Base-by-base conservation (phyloP, 2,329 filamentous ascomycete species). In the Leptographium radiaticola region DNA sequence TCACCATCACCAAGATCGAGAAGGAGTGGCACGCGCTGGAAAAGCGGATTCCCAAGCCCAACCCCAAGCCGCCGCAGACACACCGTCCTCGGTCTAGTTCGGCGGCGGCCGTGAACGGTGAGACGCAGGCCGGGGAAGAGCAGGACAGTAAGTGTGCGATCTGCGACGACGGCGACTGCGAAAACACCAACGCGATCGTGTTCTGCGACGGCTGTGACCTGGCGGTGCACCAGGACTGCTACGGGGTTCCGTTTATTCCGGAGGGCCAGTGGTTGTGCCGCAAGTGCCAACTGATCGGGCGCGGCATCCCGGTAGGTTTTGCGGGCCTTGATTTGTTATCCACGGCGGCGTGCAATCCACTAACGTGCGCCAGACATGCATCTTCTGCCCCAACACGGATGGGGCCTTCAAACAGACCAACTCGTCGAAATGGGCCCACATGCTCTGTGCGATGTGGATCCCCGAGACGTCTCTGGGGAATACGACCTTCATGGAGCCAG, bases 331-430 rank as follows among this genome's bases (percentile, higher is more conserved):
- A 38, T 10, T 45, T 18, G 48, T 33, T 33, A n/a, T 25, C 34
- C 33, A 38, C 31, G 30, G 6, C n/a, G 30, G 25, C 18, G 43
- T 38, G 38, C 36, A 13, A 25, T 44, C 42, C 42, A 44, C 45
- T 55, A 36, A 55, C 51, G 13, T 6, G 6, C 16, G 4, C 4
- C 53, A 85, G 82, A 94, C 89, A 13, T 98, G 93, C 71, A 95
- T 98, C 58, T 98, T 98, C 71, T 98, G 93, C 64, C 93, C 93
- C 1, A 97, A 97, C 65, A 93, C 87, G 1, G 93, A 97, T 62
- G 93, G 93, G 15, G 93, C 93, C 4, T 98, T 98, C 74, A 98
- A 98, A 68, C 93, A 97, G 69, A 97, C 93, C 1, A 96, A 89
- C 59, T 87, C 88, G 2, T 89, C 90, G 3, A 93, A 95, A 70